Base-by-base conservation (phyloP, 495 filamentous ascomycete genomes). In the Sordaria brevicollis region DNA sequence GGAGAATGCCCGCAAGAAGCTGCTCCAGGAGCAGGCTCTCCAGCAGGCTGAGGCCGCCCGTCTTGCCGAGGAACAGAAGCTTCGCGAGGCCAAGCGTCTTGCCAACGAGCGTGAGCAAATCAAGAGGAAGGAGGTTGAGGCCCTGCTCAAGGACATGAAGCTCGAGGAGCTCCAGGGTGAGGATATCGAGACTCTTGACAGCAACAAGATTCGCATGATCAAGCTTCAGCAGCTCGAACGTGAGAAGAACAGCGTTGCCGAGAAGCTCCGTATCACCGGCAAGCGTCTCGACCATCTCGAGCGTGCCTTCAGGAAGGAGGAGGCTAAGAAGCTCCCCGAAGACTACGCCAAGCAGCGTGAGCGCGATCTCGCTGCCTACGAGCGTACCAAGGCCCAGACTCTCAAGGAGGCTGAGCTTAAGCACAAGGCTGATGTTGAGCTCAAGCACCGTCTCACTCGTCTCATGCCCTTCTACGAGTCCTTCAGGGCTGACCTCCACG, bases 201-300 rank as follows among this genome's bases (percentile, higher is more conserved):
- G 88, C 77, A 91, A 91, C 78, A 91, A 90, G 73, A 89, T 99
- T 72, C 93, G 95, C 78, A 89, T 91, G 69, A 91, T 99, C 82
- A 97, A 97, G 84, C 88, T 99, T 49, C 91, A 92, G 49, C 93
- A 97, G 78, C 88, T 99, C 17, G 95, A 98, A 81, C 93, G 94
- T 70, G 96, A 99, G 84, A 99, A 98, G 89, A 96, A 94, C 76
- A 93, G 88, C 75, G 88, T 97, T 73, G 88, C 89, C 57, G 94
- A 97, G 79, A 93, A 91, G 76, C 85, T 98, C 57, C 90, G 93
- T 71, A 87, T 94, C 72, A 97, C 94, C 65, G 91, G 91, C 78
- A 97, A 97, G 87, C 90, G 95, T 71, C 93, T 98, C 77, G 95
- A 99, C 79, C 95, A 99, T 82, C 84, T 99, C 74, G 95, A 99